Percentiles rank a stretch among this genome's conserved stretches.
Evolutionary conservation across 129 eudicot species (phyloP).

Genomic region (Daucus carota): DNA sequence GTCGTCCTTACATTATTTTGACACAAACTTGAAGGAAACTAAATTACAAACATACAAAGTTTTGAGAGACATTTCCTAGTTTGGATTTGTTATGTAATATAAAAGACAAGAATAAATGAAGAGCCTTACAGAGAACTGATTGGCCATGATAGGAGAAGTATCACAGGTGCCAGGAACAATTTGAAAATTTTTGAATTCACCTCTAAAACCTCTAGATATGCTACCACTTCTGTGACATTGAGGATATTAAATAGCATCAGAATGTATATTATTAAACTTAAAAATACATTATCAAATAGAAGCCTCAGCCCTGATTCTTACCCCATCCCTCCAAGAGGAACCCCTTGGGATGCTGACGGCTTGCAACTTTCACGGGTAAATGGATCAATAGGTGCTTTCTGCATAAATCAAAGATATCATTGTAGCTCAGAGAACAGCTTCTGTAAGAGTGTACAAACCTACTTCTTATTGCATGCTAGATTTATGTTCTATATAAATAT

Average conservation of each 20-base stretch:
- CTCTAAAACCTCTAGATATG: constrained; percentile 95
- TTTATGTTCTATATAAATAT: too few relatives aligned
- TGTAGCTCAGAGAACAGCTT: not conserved
- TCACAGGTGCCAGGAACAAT: constrained; percentile 93
- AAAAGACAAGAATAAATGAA: constrained; percentile 17
- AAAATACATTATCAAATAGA: constrained; percentile 20
- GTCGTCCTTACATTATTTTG: not conserved
- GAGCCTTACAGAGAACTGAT: constrained; percentile 91
- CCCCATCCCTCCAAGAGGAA: constrained; percentile 16
- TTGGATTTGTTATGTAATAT: not conserved
- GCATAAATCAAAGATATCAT: constrained; percentile 13
- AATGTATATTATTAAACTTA: too few relatives aligned
- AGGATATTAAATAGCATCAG: constrained; percentile 12
- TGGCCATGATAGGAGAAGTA: constrained; percentile 95
- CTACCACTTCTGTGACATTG: constrained; percentile 75
- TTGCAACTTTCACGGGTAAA: constrained; percentile 63
- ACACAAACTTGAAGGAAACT: not conserved
- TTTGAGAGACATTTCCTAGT: not conserved
- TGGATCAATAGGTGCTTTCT: constrained; percentile 98
- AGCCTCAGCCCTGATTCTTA: not conserved
- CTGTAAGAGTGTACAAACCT: not conserved
- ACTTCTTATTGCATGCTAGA: not conserved
- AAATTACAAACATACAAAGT: not conserved
- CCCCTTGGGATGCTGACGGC: constrained; percentile 24
- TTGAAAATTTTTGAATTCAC: constrained; percentile 90